These are phyloP conservation scores for Scleroderma bovista DNA, from an alignment of 768 basidiomycete species.

Conservation along the genomic window DNA sequence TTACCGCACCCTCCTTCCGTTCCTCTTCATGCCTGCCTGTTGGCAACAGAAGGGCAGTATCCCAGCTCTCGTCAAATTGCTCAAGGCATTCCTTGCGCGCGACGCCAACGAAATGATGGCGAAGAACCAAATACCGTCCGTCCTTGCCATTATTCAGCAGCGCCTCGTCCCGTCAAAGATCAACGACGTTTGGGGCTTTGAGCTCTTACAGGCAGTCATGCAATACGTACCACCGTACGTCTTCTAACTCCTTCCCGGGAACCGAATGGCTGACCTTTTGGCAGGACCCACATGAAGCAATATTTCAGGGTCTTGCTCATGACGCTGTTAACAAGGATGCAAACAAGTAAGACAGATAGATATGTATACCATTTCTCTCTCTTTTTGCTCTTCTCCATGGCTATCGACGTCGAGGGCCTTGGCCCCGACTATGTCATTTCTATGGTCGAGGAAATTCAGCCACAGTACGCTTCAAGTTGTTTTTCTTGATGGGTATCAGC, in stretches of 20 bases:
- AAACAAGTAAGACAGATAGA: conserved; percentile 83
- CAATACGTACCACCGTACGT: conserved; percentile 72
- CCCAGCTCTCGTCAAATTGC: conserved; percentile 84
- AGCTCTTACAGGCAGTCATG: conserved; percentile 76
- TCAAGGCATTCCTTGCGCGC: conserved; percentile 76
- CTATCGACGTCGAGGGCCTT: conserved; percentile 66
- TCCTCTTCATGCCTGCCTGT: conserved; percentile 75
- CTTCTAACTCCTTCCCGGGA: neutral
- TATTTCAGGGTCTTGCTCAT: conserved; percentile 74
- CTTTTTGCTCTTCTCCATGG: conserved; percentile 73
- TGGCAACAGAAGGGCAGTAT: conserved; percentile 96
- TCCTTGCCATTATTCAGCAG: conserved; percentile 88
- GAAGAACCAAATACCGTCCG: conserved; percentile 64
- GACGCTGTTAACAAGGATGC: conserved; percentile 80
- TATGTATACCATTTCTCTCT: conserved; percentile 78
- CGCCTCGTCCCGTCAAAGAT: conserved; percentile 80
- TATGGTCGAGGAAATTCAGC: conserved; percentile 80
- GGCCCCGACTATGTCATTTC: conserved; percentile 75
- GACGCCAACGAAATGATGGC: conserved; percentile 65
- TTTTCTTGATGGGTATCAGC: neutral
- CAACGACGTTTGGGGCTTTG: conserved; percentile 90
- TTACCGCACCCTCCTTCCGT: conserved; percentile 75
- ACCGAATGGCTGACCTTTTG: neutral
- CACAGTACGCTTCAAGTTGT: conserved; percentile 43
- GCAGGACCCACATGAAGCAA: conserved; percentile 57